A percentile compares a stretch with the other conserved stretches of the same genome.
These are phyloP conservation scores for Lactarius sanguifluus DNA, from an alignment of 768 basidiomycete genomes.

Conservation along the genomic window DNA sequence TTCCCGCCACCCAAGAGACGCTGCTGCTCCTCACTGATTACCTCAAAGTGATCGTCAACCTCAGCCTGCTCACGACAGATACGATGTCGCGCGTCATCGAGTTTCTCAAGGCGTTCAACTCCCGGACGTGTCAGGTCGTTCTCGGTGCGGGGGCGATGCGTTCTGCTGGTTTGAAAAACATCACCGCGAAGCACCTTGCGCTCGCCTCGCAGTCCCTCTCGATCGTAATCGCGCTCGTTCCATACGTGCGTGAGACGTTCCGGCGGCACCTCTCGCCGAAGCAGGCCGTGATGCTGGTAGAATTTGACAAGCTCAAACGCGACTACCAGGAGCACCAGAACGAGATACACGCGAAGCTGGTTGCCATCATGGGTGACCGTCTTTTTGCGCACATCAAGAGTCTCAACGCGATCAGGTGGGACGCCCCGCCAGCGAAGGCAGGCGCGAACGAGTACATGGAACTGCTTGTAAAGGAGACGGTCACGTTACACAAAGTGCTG, in stretches of 20 bases:
- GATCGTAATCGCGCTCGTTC: slow-evolving; percentile 90
- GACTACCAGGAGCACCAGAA: slow-evolving; percentile 99
- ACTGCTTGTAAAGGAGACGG: slow-evolving; percentile 89
- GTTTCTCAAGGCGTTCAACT: slow-evolving; percentile 97
- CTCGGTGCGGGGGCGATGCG: slow-evolving; percentile 99
- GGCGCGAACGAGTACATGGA: slow-evolving; percentile 90
- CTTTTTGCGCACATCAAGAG: slow-evolving; percentile 81
- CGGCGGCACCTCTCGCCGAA: slow-evolving; percentile 90
- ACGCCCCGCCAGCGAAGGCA: slow-evolving; percentile 54
- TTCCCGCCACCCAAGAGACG: slow-evolving; percentile 78
- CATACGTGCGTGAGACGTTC: slow-evolving; percentile 94
- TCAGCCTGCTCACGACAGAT: slow-evolving; percentile 88
- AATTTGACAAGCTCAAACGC: slow-evolving; percentile 98
- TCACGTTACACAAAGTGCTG: slow-evolving; percentile 92
- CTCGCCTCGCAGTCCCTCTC: slow-evolving; percentile 96
- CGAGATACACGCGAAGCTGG: slow-evolving; percentile 96
- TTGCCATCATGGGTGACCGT: slow-evolving; percentile 98
- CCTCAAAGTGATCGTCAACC: slow-evolving; percentile 80
- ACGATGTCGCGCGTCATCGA: slow-evolving; percentile 94
- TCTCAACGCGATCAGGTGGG: slow-evolving; percentile 82
- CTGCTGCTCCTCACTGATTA: slow-evolving; percentile 80
- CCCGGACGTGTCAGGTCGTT: slow-evolving; percentile 96
- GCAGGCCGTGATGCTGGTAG: slow-evolving; percentile 94
- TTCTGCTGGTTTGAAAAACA: slow-evolving; percentile 95
- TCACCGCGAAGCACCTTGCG: slow-evolving; percentile 96